Evolutionary conservation across 345 rosid genomes (phyloP), one percentile per base, ranked within the genome.

Genomic region (Rhizophora mangle): DNA sequence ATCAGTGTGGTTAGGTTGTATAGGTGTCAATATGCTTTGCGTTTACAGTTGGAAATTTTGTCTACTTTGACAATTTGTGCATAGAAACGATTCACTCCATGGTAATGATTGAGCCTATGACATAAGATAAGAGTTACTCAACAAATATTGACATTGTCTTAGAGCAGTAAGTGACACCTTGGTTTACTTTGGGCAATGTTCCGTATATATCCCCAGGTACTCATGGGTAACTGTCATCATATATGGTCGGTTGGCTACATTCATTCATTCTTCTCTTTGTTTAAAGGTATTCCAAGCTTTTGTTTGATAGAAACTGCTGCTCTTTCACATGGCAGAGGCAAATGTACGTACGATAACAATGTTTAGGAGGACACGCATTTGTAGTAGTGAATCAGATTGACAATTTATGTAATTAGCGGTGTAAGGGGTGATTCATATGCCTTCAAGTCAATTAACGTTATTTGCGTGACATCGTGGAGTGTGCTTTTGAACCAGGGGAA

Each of bases 261-360:
- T 24, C 31, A 21, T 24, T 26, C 60, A 3, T 56, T 15, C 24
- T 22, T 24, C 60, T 56, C 60, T 22, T 39, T 65, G 73, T 71
- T 58, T 51, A 47, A 64, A 72, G 72, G 73, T 37, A 46, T 54
- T 18, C 59, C 9, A 34, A 6, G 46, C 6, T 43, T 60, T 39
- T 55, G 60, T 16, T 64, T 37, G 26, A 20, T 63, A 18, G 15
- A 43, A 13, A 3, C 29, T 3, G 6, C 24, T 1, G 60, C 60
- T 56, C 19, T 21, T 64, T 43, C 46, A 30, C 27, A 11, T 66
- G 70, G 68, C 34, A 26, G 39, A 6, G 10, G 56, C 61, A 62
- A 54, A 32, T 29, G 55, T 22, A 5, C 18, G 10, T 64, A 56
- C 13, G 52, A 31, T 20, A 20, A 10, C 43, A 9, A 22, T 24